Base-by-base conservation (phyloP, 2,329 filamentous ascomycete genomes). In the Colletotrichum magnum region DNA sequence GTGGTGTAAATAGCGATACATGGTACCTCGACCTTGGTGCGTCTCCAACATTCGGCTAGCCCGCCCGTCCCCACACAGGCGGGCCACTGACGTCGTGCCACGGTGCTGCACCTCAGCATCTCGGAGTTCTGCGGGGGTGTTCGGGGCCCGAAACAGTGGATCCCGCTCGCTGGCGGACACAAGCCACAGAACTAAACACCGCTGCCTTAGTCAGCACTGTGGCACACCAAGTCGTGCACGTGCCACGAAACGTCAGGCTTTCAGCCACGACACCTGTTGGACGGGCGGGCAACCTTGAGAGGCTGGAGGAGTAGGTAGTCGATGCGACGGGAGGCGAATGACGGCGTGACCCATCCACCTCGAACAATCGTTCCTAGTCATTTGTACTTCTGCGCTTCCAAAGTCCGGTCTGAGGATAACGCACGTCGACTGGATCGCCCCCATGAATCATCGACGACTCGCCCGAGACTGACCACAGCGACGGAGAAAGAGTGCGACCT, bases 1-100 rank as follows among this genome's bases (percentile, higher is more conserved):
- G 18, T 18, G 18, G 18, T 18, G 18, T 18, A 18, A 18, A 18
- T 18, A 12, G 6, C 13, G 13, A 43, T 32, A 32, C 6, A 6
- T 28, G 28, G 18, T 18, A 28, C 28, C 28, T 32, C 7, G 32
- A 36, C 7, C 32, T 36, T 36, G 9, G 32, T 10, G 32, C 32
- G 32, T 36, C 32, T 36, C 32, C 32, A 36, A 36, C 32, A 36
- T 6, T 36, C 32, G 32, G 32, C 32, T 36, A 36, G 32, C 32
- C 32, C 5, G 32, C n/a, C 16, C 60, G 48, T 53, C 48, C 47
- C 62, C 62, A 50, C 24, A 24, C 21, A 53, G 28, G 51, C 51
- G 56, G 62, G 43, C 61, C 61, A 60, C 48, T 66, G 56, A 69
- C 52, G 54, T 68, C 48, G 65, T 59, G 61, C 65, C 66, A 59